Evolutionary conservation across 768 basidiomycete species (phyloP), one percentile per base, ranked within the genome.

Genomic region (Kwoniella newhampshirensis): DNA sequence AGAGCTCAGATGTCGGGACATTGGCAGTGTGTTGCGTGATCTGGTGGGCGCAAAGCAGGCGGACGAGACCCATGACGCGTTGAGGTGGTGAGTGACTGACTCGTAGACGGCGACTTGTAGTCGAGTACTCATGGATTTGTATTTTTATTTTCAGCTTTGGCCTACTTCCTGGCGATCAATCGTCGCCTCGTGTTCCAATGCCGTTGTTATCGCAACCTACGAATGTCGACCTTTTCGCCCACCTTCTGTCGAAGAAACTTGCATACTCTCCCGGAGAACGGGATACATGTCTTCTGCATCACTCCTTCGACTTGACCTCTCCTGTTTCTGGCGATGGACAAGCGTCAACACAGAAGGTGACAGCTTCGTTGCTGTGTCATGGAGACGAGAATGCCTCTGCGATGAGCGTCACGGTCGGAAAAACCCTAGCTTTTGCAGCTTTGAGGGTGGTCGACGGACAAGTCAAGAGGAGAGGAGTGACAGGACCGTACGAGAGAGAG

Each of bases 401-500:
- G 4, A 96, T 96, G 92, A 84, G 90, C n/a, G 80, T 85, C 27
- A 89, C 88, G 2, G 92, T 96, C 17, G 91, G 91, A 3, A 76
- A 92, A 42, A 92, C 92, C 0, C 84, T 93, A 6, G 92, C 88
- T 1, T 83, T 91, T 67, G 90, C 90, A 1, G 85, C 90, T 1
- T 72, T 87, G 64, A 79, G 80, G 30, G 80, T 91, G 4, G 75
- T 88, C 36, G 86, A 89, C 69, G 88, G 87, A 0, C 77, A 79
- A 53, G 77, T 74, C 75, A 50, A 52, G 18, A 51, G 27, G 28
- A 74, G 84, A 30, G 90, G 90, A 17, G 90, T 91, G 2, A 79
- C 75, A 27, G 86, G 86, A 9, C 92, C 92, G 0, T 80, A 80
- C 28, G 81, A 83, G 36, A 73, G 76, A 59, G 81, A 79, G 26